phyloP scores from a whole-genome alignment of 2,329 filamentous ascomycete genomes.

The Neocatenulostroma microsporum region DNA sequence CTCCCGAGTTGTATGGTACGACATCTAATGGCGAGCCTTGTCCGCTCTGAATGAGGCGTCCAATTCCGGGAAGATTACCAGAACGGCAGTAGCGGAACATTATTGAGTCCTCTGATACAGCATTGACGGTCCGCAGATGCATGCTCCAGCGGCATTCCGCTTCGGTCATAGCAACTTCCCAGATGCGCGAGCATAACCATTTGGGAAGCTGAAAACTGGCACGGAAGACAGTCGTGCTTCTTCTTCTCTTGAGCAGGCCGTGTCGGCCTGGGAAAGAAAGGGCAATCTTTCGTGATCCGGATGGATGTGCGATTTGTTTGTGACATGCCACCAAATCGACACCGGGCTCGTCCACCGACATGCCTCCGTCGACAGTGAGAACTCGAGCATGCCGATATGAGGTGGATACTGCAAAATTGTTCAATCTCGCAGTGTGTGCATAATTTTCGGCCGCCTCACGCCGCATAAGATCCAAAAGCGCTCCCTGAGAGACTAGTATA shows the following conservation, averaged over 20 bases:
- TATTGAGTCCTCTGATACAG: too few relatives aligned
- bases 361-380: too few relatives aligned
- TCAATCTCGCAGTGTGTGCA: not conserved
- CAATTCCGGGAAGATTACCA: too few relatives aligned
- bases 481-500: not conserved
- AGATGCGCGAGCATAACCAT: not conserved
- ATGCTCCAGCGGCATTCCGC: not conserved
- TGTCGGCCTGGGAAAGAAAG: not conserved
- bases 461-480: not conserved
- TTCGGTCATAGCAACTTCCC: not conserved
- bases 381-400: not conserved
- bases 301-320: too few relatives aligned
- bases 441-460: not conserved
- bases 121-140: too few relatives aligned
- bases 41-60: too few relatives aligned
- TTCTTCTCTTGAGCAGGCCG: not conserved
- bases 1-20: too few relatives aligned
- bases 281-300: too few relatives aligned
- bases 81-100: too few relatives aligned
- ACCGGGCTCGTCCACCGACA: too few relatives aligned
- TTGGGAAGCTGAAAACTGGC: not conserved
- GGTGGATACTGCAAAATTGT: not conserved
- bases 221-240: not conserved
- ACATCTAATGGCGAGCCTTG: too few relatives aligned
- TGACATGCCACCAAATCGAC: too few relatives aligned